These are phyloP conservation scores for Macrotyloma uniflorum DNA, from an alignment of 306 rosid genomes.

Conservation along the genomic window DNA sequence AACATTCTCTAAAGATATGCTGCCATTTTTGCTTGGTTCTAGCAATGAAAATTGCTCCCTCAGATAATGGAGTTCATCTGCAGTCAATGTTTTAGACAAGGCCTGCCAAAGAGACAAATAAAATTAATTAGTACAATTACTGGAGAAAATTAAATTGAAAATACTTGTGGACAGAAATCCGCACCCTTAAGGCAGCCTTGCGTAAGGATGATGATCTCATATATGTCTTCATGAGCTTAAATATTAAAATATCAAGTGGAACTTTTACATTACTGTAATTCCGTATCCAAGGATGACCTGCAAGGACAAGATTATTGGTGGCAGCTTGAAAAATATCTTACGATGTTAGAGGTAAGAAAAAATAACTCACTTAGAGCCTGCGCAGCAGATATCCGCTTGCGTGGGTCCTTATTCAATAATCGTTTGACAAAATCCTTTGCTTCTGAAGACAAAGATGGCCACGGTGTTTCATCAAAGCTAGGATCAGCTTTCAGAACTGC, in stretches of 20 bases:
- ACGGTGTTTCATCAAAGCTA: slow-evolving; percentile 91
- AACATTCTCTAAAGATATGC: slow-evolving; percentile 74
- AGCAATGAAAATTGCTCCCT: slow-evolving; percentile 83
- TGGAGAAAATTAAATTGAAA: not conserved
- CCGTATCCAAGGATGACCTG: slow-evolving; percentile 99
- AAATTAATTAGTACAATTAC: slow-evolving; percentile 29
- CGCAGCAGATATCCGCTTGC: slow-evolving; percentile 94
- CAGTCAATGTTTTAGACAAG: slow-evolving; percentile 86
- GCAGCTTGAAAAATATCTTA: slow-evolving; percentile 28
- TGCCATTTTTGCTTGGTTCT: slow-evolving; percentile 87
- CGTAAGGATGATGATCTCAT: slow-evolving; percentile 95
- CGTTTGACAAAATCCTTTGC: slow-evolving; percentile 97
- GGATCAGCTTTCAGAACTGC: slow-evolving; percentile 97
- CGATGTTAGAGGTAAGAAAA: slow-evolving; percentile 23
- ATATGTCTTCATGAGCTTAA: slow-evolving; percentile 84
- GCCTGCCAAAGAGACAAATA: slow-evolving; percentile 64
- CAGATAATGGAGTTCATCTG: slow-evolving; percentile 85
- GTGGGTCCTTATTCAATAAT: slow-evolving; percentile 85
- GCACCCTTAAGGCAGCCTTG: slow-evolving; percentile 97
- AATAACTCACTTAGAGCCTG: slow-evolving; percentile 86
- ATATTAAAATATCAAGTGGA: slow-evolving; percentile 83
- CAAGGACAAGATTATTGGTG: slow-evolving; percentile 41
- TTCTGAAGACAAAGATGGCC: slow-evolving; percentile 88
- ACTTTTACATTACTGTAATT: slow-evolving; percentile 68
- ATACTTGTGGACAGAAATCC: slow-evolving; percentile 31